phyloP scores from a whole-genome alignment of 176 grass and related monocot genomes.

The Melocanna baccifera region DNA sequence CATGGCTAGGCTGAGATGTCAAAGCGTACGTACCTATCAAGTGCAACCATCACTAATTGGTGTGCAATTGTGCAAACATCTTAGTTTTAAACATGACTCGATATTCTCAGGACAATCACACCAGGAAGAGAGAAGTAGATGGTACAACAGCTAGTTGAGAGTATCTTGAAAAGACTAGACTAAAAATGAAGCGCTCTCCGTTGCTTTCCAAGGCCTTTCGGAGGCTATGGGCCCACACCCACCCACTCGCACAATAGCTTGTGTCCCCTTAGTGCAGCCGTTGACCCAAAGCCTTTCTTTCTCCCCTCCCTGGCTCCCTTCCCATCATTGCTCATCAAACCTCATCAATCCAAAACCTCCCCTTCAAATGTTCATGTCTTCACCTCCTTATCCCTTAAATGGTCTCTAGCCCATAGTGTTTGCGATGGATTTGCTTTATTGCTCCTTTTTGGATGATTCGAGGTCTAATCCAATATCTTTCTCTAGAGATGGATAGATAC shows the following conservation, averaged over 20 bases:
- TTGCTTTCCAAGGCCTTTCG: slow-evolving; percentile 31
- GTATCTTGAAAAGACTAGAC: slow-evolving; percentile 49
- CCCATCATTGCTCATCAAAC: slow-evolving; percentile 19
- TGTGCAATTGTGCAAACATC: slow-evolving; percentile 31
- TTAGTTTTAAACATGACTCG: slow-evolving; percentile 28
- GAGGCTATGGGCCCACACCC: slow-evolving; percentile 5
- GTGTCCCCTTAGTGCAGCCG: slow-evolving; percentile 24
- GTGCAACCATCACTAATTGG: slow-evolving; percentile 40
- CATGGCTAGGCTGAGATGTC: slow-evolving; percentile 26
- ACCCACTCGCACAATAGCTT: slow-evolving; percentile 16
- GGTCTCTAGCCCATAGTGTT: slow-evolving; percentile 22
- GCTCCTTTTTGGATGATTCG: slow-evolving; percentile 27
- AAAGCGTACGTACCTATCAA: slow-evolving; percentile 10
- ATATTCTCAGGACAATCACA: slow-evolving; percentile 43
- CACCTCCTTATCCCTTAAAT: slow-evolving; percentile 27
- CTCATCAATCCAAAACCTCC: not conserved
- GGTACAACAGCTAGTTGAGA: slow-evolving; percentile 4
- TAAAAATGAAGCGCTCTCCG: slow-evolving; percentile 38
- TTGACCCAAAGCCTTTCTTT: slow-evolving; percentile 19
- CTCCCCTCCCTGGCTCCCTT: not conserved
- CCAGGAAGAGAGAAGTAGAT: slow-evolving; percentile 22
- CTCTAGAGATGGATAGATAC: not conserved
- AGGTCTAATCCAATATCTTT: slow-evolving; percentile 30
- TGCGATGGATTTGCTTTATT: slow-evolving; percentile 20
- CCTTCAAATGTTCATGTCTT: slow-evolving; percentile 10